Base-by-base conservation (phyloP, 2,329 filamentous ascomycete genomes). In the Colletotrichum orchidophilum region DNA sequence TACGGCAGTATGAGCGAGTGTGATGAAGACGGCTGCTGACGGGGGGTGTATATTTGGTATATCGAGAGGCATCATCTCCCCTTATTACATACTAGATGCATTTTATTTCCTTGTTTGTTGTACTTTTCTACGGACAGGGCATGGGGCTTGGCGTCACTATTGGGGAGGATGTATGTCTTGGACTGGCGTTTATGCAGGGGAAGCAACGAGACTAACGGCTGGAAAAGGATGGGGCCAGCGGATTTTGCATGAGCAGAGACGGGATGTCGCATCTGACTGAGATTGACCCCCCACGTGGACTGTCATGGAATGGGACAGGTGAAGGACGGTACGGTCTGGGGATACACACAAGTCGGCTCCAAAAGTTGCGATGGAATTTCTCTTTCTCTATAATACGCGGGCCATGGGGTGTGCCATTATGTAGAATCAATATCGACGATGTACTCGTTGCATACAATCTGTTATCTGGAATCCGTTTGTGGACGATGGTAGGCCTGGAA, bases 1-100 rank as follows among this genome's bases (percentile, higher is more conserved):
- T 91, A 91, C 77, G 88, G 84, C 58, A 90, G 85, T 73, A 87
- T 88, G 83, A 87, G 83, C 70, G 87, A 88, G 53, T 81, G 81
- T 60, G 85, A 85, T 53, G 82, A 80, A 27, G 78, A 75, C 8
- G 73, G 67, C 33, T 74, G 73, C 49, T 74, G 60, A 73, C 15
- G 33, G 26, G 26, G 5, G 9, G 9, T 42, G 3, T 11, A 5
- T 24, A 5, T 46, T 42, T 50, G n/a, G 18, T 12, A 8, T 49
- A 15, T 39, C 24, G 27, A 31, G 31, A 58, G 66, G 52, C 39
- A 29, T 39, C 29, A 35, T 58, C 52, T 58, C 57, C 58, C 58
- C 49, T 58, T 46, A 66, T 31, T 57, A 71, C 42, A 71, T 71
- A 58, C 27, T 49, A 71, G 63, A 53, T 63, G 35, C 29, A 31